Evolutionary conservation across 2,329 filamentous ascomycete genomes (phyloP).

Genomic region (Elsinoe australis): DNA sequence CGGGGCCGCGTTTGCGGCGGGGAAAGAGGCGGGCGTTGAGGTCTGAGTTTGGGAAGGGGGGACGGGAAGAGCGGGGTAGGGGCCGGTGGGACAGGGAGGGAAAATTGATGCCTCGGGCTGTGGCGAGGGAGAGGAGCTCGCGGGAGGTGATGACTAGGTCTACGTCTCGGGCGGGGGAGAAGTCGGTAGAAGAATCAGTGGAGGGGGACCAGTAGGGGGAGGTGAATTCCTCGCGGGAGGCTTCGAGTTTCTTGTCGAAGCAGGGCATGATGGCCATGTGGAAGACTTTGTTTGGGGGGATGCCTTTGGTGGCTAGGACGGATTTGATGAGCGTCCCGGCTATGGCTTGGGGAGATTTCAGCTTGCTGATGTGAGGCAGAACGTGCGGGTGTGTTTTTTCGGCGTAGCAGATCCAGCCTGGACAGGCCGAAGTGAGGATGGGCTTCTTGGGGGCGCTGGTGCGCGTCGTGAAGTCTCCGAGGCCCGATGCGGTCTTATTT

Average conservation of each 20-base stretch:
- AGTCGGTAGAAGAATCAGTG: constrained; percentile 32
- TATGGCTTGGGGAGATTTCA: constrained; percentile 91
- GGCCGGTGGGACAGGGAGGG: constrained; percentile 58
- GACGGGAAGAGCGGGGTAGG: constrained; percentile 39
- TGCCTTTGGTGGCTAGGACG: constrained; percentile 61
- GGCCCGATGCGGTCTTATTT: constrained; percentile 25
- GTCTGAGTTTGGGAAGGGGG: constrained; percentile 63
- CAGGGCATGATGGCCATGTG: constrained; percentile 96
- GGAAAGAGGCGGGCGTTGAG: constrained; percentile 71
- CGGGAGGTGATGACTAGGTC: constrained; percentile 98
- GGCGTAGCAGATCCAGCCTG: constrained; percentile 97
- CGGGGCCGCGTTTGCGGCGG: constrained; percentile 38
- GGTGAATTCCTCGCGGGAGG: constrained; percentile 85
- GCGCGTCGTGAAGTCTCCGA: constrained; percentile 19
- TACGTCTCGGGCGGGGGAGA: constrained; percentile 63
- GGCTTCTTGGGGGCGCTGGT: constrained; percentile 50
- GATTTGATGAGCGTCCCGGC: constrained; percentile 88
- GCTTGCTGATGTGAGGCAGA: constrained; percentile 76
- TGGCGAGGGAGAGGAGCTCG: constrained; percentile 82
- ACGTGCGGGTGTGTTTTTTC: constrained; percentile 96
- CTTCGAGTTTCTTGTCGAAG: constrained; percentile 98
- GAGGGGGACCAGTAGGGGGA: constrained; percentile 60
- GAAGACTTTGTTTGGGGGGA: constrained; percentile 77
- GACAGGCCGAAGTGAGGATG: constrained; percentile 81
- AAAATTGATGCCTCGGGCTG: constrained; percentile 71